phyloP scores from a whole-genome alignment of 257 asterid species.

The Salvia splendens region DNA sequence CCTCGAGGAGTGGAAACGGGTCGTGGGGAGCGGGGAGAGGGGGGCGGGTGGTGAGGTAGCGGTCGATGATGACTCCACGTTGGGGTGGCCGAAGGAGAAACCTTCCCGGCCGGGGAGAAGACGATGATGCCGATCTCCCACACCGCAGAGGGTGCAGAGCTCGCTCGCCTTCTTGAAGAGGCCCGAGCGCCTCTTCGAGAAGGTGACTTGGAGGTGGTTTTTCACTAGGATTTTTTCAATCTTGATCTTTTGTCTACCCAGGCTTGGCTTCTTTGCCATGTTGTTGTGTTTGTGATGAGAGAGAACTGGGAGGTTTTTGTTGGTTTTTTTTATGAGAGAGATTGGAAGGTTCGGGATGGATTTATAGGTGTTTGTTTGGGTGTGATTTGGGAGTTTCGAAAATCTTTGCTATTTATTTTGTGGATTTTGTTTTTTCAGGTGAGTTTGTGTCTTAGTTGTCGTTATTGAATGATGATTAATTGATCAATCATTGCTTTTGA shows the following conservation, averaged over 20 bases:
- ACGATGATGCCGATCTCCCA: slow-evolving; percentile 68
- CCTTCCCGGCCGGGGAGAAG: slow-evolving; percentile 79
- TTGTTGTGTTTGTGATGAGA: too few species aligned
- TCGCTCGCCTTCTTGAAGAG: slow-evolving; percentile 79
- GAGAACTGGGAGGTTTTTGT: too few species aligned
- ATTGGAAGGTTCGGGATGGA: background rate
- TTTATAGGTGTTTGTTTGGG: slow-evolving; percentile 35
- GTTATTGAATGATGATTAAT: slow-evolving; percentile 11
- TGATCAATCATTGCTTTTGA: background rate
- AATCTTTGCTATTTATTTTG: slow-evolving; percentile 44
- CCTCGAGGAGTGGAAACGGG: slow-evolving; percentile 46
- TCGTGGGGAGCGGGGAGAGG: background rate
- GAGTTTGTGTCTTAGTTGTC: slow-evolving; percentile 33
- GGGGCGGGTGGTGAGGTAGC: slow-evolving; percentile 37
- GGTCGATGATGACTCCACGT: slow-evolving; percentile 55
- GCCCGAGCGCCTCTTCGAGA: slow-evolving; percentile 69
- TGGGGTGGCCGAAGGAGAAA: slow-evolving; percentile 79
- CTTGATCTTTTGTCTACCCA: slow-evolving; percentile 79
- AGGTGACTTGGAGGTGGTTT: slow-evolving; percentile 70
- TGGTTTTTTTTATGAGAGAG: background rate
- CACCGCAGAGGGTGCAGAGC: slow-evolving; percentile 67
- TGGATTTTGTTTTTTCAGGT: slow-evolving; percentile 24
- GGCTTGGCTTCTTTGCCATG: slow-evolving; percentile 64
- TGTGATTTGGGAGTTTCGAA: slow-evolving; percentile 60
- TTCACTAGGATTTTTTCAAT: slow-evolving; percentile 65